Base-by-base conservation (phyloP, 768 basidiomycete species). In the Sarcodon sp. region DNA sequence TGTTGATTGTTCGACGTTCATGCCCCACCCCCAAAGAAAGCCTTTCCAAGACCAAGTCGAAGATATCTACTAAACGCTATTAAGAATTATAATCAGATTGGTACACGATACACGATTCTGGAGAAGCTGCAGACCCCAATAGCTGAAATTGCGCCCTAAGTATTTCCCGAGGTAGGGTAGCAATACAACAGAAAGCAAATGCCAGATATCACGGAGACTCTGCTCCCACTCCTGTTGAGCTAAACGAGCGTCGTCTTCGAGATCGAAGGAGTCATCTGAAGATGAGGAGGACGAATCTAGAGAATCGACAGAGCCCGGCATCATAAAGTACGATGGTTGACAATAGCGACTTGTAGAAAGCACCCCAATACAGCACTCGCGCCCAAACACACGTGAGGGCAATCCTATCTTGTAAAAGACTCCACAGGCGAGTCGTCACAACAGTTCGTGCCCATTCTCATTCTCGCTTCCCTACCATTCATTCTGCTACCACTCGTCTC, bases 161-260 rank as follows among this genome's bases (percentile, higher is more conserved):
- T 80, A 94, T 61, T 88, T 92, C 47, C 92, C 92, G 50, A 91
- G 61, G 66, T 80, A 84, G 2, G 92, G 92, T 50, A 96, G 67
- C 43, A 93, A 68, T 21, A 93, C 82, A 49, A 89, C 70, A 35
- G 84, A 76, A 46, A 87, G 64, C 15, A 94, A 75, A 60, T 89
- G 76, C 59, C 86, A 81, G 41, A 96, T 72, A 61, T 96, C 90
- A 51, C 80, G 67, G 45, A 94, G 58, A 57, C 84, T 87, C 63
- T 96, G 92, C 57, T 91, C 83, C 92, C 92, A 94, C 67, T 96
- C 92, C 60, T 84, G 75, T 63, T 92, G 86, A 2, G 87, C 85
- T 43, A 83, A 68, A 36, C 71, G 76, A 55, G 77, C 79, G 57
- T 90, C 87, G 50, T 86, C 84, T 53, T 72, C 71, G 31, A 55